Percentiles rank a stretch among this genome's conserved stretches.
phyloP scores from a whole-genome alignment of 495 filamentous ascomycete species.

The Choiromyces venosus region DNA sequence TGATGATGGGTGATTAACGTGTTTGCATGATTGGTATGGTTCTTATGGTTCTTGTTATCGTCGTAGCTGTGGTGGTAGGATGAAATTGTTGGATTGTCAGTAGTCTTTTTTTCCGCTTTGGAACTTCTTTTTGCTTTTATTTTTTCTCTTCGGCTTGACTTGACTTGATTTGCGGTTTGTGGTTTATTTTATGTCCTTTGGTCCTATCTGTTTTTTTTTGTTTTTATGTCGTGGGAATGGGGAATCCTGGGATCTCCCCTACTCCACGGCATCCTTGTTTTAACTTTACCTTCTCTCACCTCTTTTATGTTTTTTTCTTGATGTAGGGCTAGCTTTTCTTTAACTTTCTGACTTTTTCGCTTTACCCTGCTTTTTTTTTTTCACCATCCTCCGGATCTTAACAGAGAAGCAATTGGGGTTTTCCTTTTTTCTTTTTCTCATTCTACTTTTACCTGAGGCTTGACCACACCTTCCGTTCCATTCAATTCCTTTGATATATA shows the following conservation, averaged over 20 bases:
- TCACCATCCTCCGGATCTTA: conserved; percentile 9
- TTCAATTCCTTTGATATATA: conserved; percentile 23
- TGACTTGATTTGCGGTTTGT: conserved; percentile 46
- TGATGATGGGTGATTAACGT: conserved; percentile 12
- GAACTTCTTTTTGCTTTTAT: conserved; percentile 35
- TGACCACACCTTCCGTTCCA: conserved; percentile 9
- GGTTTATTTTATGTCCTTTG: conserved; percentile 25
- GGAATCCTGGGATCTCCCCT: conserved; percentile 42
- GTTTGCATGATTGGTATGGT: conserved; percentile 13
- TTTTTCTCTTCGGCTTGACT: conserved; percentile 47
- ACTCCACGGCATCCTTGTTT: conserved; percentile 17
- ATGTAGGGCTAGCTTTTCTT: conserved; percentile 23
- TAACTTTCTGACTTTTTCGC: conserved; percentile 12
- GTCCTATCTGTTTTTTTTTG: conserved; percentile 29
- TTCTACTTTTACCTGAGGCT: not conserved
- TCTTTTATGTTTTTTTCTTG: conserved; percentile 23
- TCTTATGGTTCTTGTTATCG: conserved; percentile 20
- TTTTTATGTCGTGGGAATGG: conserved; percentile 29
- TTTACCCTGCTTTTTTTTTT: conserved; percentile 19
- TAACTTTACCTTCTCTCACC: conserved; percentile 20
- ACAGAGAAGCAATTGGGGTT: not conserved
- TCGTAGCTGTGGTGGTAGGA: not conserved
- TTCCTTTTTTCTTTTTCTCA: not conserved
- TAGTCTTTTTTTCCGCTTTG: conserved; percentile 31
- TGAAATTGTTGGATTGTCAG: conserved; percentile 17